Base-by-base conservation (phyloP, 139 green algal genomes). In the Picochlorum sp. region DNA sequence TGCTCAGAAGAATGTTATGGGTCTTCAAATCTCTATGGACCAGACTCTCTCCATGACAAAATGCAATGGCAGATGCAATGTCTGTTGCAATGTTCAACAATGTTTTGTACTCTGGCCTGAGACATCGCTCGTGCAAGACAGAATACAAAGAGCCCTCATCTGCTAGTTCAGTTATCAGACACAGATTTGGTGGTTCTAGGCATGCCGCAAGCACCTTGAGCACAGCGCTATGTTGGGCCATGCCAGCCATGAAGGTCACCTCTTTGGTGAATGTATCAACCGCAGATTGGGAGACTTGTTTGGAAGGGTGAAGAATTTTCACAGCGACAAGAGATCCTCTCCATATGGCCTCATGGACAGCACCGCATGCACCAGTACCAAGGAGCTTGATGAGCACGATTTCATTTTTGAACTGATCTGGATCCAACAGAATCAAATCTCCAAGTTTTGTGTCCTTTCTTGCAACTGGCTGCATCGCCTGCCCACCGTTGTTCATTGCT, bases 11-110 rank as follows among this genome's bases (percentile, higher is more conserved):
- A 6, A 74, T 38, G 57, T 74, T 74, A 4, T 66, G 41, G 14
- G 67, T 34, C 46, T 74, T 74, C 16, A 74, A 56, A 49, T 78
- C 72, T 3, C 51, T 52, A 49, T 78, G 72, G 15, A 78, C 66
- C 7, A 78, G 20, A 5, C 52, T 64, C 44, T 60, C 56, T 5
- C 24, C 4, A 34, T 78, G 71, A 50, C 71, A 78, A 51, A 64
- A 51, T 23, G 47, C 47, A 49, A 78, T 14, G 2, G 59, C 64
- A 6, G 26, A 34, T 9, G 71, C 65, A 21, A 74, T 44, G 24
- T 69, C 65, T 32, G 69, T 60, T 6, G 65, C 65, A 26, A 74
- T 11, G 47, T 64, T 28, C 46, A 76, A 30, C 14, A 76, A 24
- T n/a, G 26, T 50, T 44, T 64, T 62, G 57, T 72, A 76, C 30